A percentile compares a stretch with the other conserved stretches of the same genome.
These are phyloP conservation scores for Rhexocercosporidium sp. DNA, from an alignment of 2,329 filamentous ascomycete genomes.

Conservation along the genomic window DNA sequence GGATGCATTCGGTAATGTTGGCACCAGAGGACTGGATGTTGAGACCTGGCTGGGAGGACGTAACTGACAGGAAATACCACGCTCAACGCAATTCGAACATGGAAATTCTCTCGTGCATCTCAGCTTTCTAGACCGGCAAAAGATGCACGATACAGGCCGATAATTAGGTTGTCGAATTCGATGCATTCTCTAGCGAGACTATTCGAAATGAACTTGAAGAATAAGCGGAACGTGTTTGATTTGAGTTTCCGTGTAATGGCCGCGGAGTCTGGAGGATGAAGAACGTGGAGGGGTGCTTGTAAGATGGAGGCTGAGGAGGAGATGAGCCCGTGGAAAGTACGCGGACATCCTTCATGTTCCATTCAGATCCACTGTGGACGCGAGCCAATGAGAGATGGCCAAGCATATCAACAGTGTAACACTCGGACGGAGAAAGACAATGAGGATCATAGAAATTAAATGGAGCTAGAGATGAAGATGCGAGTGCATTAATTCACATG, in stretches of 20 bases:
- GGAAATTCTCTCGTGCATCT: constrained; percentile 4
- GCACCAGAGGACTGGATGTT: neutral
- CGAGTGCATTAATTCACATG: too few species aligned
- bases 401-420: neutral
- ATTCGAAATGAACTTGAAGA: neutral
- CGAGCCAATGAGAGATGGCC: neutral
- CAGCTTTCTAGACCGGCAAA: neutral
- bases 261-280: neutral
- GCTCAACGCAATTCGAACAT: constrained; percentile 1
- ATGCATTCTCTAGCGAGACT: neutral
- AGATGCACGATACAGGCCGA: neutral
- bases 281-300: neutral
- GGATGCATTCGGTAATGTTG: neutral
- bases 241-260: neutral
- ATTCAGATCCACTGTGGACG: neutral
- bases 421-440: too few species aligned
- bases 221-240: neutral
- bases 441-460: too few species aligned
- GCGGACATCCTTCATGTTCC: neutral
- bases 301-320: neutral
- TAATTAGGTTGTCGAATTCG: neutral
- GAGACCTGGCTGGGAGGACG: neutral
- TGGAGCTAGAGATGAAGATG: too few species aligned
- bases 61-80: neutral
- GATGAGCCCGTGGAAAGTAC: neutral